Base-by-base conservation (phyloP, 768 basidiomycete species). In the Kwoniella botswanensis region DNA sequence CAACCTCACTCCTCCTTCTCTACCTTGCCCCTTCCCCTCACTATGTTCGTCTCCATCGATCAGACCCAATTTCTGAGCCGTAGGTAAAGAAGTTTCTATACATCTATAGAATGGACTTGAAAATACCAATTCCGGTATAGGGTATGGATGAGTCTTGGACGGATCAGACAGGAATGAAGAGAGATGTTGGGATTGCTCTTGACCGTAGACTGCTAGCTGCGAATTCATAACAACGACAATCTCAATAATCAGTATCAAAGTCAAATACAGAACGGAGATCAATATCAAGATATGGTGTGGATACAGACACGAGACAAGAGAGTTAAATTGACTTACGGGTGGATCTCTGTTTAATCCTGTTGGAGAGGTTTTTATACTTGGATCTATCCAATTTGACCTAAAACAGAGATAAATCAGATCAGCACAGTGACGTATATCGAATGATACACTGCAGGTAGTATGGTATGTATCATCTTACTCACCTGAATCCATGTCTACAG, bases 31-130 rank as follows among this genome's bases (percentile, higher is more conserved):
- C 26, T 42, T 46, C 46, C 62, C 65, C 63, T 53, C 17, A 11
- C 17, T n/a, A 17, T 10, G 41, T 52, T 26, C 65, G n/a, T 43
- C 1, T 50, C 22, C 58, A 2, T 24, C n/a, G 15, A 60, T 53
- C 24, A 70, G 41, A 0, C 55, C 64, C n/a, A 83, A 67, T 3
- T 72, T 72, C 21, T 63, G 41, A 1, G 73, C 69, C 5, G 78
- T 73, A 10, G 79, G 80, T 11, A 75, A 54, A 15, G 76, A 73
- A 9, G 82, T 83, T 71, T 84, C 76, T 44, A 84, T 79, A 66
- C 83, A 84, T 42, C 83, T 74, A 65, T 82, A 84, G 67, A 84
- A 84, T 0, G 83, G 79, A 26, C 71, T 74, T 10, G 73, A 74
- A 65, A 82, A 82, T 15, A 84, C 73, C 26, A 76, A 57, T 55